Conservation (phyloP, 2,329 filamentous ascomycete species). For the Exophiala spinifera region DNA sequence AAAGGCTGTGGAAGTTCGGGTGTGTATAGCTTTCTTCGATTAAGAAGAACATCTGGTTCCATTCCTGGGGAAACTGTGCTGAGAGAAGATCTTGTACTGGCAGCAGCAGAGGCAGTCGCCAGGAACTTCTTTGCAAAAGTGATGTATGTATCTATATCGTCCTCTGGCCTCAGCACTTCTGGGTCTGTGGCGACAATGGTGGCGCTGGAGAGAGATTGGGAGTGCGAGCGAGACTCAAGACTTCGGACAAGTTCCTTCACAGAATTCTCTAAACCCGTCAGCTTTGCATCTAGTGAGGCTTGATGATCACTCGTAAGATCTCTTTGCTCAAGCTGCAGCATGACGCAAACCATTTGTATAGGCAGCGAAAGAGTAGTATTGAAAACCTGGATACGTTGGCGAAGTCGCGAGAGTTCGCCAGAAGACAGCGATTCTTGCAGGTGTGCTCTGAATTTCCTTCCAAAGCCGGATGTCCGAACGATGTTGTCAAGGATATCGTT, state of each 20-base stretch:
- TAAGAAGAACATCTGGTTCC: conserved; percentile 6
- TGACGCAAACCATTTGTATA: conserved; percentile 28
- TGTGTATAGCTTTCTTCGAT: neutral
- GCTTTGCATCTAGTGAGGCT: conserved; percentile 14
- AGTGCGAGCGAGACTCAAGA: conserved; percentile 5
- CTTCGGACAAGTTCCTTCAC: conserved; percentile 14
- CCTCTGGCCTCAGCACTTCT: conserved; percentile 2
- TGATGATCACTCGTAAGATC: conserved; percentile 22
- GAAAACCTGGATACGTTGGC: conserved; percentile 27
- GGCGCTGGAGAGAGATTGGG: conserved; percentile 10
- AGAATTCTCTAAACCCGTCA: conserved; percentile 13
- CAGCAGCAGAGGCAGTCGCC: conserved; percentile 25
- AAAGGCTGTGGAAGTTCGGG: neutral
- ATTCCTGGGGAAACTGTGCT: conserved; percentile 21
- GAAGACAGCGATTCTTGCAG: conserved; percentile 21
- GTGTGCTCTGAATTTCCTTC: conserved; percentile 19
- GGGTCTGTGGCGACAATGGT: conserved; percentile 11
- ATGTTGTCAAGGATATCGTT: conserved; percentile 24
- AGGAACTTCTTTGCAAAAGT: conserved; percentile 26
- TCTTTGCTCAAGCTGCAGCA: conserved; percentile 27
- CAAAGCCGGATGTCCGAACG: conserved; percentile 16
- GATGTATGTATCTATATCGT: conserved; percentile 25
- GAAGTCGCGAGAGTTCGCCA: conserved; percentile 26
- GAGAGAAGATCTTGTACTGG: conserved; percentile 24
- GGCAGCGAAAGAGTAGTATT: conserved; percentile 24